Conservation (phyloP, 495 filamentous ascomycete species). For the Hyphodiscus hymeniophilus region DNA sequence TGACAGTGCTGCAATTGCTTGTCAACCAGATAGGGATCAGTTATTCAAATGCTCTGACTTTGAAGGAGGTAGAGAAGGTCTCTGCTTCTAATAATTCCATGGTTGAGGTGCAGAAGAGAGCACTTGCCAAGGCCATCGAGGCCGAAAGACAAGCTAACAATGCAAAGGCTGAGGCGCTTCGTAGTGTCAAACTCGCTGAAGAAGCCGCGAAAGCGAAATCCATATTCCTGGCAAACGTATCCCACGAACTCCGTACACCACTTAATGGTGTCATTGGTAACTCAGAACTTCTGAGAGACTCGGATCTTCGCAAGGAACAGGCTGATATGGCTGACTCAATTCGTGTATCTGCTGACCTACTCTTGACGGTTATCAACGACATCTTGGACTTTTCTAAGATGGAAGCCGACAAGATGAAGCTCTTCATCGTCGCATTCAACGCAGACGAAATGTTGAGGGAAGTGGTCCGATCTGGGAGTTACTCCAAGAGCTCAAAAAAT, state of each 20-base stretch:
- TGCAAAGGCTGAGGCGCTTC: conserved; percentile 77
- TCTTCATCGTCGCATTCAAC: conserved; percentile 78
- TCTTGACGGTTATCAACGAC: conserved; percentile 92
- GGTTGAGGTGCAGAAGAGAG: conserved; percentile 78
- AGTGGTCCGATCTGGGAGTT: conserved; percentile 79
- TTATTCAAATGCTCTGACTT: conserved; percentile 76
- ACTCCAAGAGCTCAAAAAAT: conserved; percentile 58
- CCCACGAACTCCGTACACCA: conserved; percentile 77
- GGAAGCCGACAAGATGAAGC: conserved; percentile 92
- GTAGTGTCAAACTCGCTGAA: conserved; percentile 81
- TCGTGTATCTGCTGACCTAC: conserved; percentile 77
- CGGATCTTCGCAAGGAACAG: conserved; percentile 69
- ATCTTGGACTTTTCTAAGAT: conserved; percentile 91
- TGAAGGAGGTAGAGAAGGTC: conserved; percentile 73
- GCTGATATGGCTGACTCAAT: conserved; percentile 90
- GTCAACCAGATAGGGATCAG: conserved; percentile 88
- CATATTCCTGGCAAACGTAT: conserved; percentile 89
- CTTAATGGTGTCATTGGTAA: conserved; percentile 88
- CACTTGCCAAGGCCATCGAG: conserved; percentile 50
- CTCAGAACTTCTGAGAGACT: conserved; percentile 77
- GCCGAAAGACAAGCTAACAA: conserved; percentile 58
- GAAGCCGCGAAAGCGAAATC: conserved; percentile 87
- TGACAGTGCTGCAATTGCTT: conserved; percentile 75
- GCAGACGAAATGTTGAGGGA: conserved; percentile 80
- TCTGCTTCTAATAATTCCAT: conserved; percentile 77